These are phyloP conservation scores for Botryotinia convoluta DNA, from an alignment of 2,329 filamentous ascomycete species.

Conservation along the genomic window DNA sequence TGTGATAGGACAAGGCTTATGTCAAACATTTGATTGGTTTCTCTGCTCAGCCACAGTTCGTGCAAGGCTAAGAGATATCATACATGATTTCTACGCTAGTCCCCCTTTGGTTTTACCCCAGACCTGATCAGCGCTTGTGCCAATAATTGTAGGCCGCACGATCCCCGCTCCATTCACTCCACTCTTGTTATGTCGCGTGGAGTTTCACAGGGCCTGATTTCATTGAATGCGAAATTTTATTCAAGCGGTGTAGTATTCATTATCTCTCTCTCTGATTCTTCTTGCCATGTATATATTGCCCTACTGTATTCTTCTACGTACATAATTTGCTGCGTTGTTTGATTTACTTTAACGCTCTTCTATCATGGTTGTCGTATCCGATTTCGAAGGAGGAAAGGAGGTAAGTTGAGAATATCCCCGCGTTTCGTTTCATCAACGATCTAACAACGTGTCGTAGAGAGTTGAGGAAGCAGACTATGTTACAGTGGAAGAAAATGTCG, in stretches of 20 bases:
- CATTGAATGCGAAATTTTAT: not conserved
- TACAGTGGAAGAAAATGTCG: slow-evolving; percentile 7
- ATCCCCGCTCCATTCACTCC: not conserved
- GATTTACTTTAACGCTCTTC: not conserved
- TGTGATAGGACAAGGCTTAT: not conserved
- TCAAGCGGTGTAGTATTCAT: not conserved
- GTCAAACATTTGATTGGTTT: not conserved
- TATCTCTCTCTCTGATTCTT: not conserved
- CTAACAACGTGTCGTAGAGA: not conserved
- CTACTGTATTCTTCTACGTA: not conserved
- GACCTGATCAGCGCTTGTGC: slow-evolving; percentile 4
- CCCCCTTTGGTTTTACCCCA: slow-evolving; percentile 10
- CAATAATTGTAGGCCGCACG: not conserved
- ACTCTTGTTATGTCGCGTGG: not conserved
- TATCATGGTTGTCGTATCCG: not conserved
- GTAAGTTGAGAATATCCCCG: not conserved
- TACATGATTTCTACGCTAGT: not conserved
- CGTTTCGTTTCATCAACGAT: not conserved
- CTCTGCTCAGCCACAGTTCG: not conserved
- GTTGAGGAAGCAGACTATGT: slow-evolving; percentile 3
- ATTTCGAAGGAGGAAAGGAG: slow-evolving; percentile 9
- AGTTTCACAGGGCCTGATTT: not conserved
- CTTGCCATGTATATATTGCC: not conserved
- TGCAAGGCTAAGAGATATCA: slow-evolving; percentile 4
- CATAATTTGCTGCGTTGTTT: not conserved